Evolutionary conservation across 176 grass and related monocot genomes (phyloP).

Genomic region (Musa acuminata): DNA sequence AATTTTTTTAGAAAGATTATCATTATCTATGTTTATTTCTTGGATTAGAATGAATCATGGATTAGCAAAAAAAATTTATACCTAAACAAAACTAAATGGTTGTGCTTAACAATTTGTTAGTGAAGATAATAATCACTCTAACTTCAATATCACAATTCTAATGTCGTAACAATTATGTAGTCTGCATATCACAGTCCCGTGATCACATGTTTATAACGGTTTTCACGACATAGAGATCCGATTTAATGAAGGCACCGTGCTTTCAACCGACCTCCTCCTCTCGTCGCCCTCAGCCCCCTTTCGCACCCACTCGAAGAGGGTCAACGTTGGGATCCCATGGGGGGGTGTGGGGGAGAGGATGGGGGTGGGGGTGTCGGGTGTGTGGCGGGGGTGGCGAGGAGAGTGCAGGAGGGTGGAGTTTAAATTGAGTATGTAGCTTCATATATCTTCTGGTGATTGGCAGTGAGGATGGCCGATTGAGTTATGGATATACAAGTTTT

Average conservation of each 20-base stretch:
- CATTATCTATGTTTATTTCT: no score
- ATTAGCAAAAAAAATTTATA: no score
- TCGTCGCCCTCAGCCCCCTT: background rate
- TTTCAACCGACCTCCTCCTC: background rate
- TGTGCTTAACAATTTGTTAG: no score
- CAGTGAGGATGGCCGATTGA: constrained; percentile 79
- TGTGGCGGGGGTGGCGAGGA: no score
- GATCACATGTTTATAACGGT: background rate
- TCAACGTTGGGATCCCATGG: background rate
- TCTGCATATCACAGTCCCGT: background rate
- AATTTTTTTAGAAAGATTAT: no score
- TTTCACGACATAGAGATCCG: background rate
- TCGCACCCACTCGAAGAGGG: background rate
- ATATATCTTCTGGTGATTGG: constrained; percentile 17
- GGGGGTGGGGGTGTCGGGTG: no score
- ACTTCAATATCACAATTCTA: no score
- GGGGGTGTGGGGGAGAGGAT: no score
- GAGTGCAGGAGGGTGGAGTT: background rate
- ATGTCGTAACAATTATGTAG: no score
- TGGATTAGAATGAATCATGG: no score
- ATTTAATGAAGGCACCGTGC: background rate
- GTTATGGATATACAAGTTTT: constrained; percentile 87
- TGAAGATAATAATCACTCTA: no score
- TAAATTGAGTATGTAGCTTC: background rate
- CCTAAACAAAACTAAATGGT: no score